Conservation (phyloP, 371 early-diverging fungal genomes). For the Basidiobolus meristosporus region DNA sequence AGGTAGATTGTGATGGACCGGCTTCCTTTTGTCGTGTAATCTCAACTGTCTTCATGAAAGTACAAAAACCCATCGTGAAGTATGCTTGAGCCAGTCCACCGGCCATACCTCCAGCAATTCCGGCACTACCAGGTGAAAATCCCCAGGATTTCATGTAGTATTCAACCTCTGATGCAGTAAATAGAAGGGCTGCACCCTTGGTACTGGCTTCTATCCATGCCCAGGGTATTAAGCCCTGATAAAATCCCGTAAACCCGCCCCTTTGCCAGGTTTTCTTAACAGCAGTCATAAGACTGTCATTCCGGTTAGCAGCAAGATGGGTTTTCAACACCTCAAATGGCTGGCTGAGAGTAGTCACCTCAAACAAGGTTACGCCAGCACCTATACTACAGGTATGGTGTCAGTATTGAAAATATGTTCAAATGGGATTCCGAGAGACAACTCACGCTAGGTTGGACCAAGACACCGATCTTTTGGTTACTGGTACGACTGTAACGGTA, state of each 20-base stretch:
- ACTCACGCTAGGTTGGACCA: too few species aligned
- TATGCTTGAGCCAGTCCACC: constrained; percentile 83
- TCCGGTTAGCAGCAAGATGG: constrained; percentile 69
- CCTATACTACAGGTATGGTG: not conserved
- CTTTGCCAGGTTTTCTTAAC: constrained; percentile 41
- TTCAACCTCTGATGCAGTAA: constrained; percentile 85
- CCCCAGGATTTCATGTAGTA: constrained; percentile 35
- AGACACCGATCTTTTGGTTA: too few species aligned
- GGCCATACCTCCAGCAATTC: constrained; percentile 79
- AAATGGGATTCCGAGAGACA: too few species aligned
- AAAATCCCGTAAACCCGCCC: constrained; percentile 63
- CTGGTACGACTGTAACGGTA: too few species aligned
- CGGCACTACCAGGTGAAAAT: constrained; percentile 44
- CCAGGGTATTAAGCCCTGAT: constrained; percentile 65
- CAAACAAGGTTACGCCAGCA: constrained; percentile 46
- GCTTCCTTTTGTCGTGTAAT: constrained; percentile 82
- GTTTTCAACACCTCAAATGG: constrained; percentile 82
- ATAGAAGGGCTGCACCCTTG: constrained; percentile 85
- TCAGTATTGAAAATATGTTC: too few species aligned
- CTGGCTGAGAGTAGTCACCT: constrained; percentile 72
- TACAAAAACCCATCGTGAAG: constrained; percentile 95
- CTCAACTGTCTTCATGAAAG: constrained; percentile 96
- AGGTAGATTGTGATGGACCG: constrained; percentile 47
- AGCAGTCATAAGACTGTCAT: constrained; percentile 35
- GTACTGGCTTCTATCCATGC: constrained; percentile 85